Percentiles rank a stretch among this genome's conserved stretches.
These are phyloP conservation scores for Patellaria atrata DNA, from an alignment of 495 filamentous ascomycete species.

Conservation along the genomic window DNA sequence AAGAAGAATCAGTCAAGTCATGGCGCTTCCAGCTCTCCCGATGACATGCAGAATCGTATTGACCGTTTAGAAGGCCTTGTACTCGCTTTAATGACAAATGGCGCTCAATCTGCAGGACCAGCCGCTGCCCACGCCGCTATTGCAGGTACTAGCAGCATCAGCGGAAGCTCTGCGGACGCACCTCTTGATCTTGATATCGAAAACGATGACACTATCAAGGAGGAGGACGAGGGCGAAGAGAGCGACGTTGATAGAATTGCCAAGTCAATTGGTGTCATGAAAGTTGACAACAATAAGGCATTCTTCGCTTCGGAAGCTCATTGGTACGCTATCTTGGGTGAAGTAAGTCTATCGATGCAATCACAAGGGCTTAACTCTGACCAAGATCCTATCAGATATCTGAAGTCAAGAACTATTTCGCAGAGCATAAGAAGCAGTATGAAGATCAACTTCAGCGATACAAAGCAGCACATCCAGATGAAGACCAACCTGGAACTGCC, in stretches of 20 bases:
- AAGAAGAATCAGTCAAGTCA: slow-evolving; percentile 58
- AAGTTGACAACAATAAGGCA: slow-evolving; percentile 71
- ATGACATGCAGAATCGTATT: slow-evolving; percentile 99
- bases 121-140: slow-evolving; percentile 49
- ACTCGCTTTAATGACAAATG: slow-evolving; percentile 89
- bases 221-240: slow-evolving; percentile 44
- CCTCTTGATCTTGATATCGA: slow-evolving; percentile 39
- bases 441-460: slow-evolving; percentile 49
- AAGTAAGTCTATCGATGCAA: slow-evolving; percentile 40
- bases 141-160: slow-evolving; percentile 46
- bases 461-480: slow-evolving; percentile 43
- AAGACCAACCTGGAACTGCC: slow-evolving; percentile 28
- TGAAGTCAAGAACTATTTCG: slow-evolving; percentile 86
- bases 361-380: slow-evolving; percentile 1
- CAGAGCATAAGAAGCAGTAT: slow-evolving; percentile 51
- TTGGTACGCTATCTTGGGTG: slow-evolving; percentile 81
- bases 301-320: slow-evolving; percentile 86
- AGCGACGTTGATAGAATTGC: slow-evolving; percentile 89
- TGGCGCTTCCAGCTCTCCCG: slow-evolving; percentile 47
- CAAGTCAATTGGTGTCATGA: slow-evolving; percentile 83
- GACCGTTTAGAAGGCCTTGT: slow-evolving; percentile 92
- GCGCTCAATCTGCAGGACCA: slow-evolving; percentile 41
- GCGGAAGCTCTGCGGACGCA: slow-evolving; percentile 30
- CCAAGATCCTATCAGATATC: slow-evolving; percentile 44
- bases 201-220: slow-evolving; percentile 39